A percentile compares a stretch with the other conserved stretches of the same genome.
Evolutionary conservation across 202 grass and related monocot genomes (phyloP).

Genomic region (Musa balbisiana): DNA sequence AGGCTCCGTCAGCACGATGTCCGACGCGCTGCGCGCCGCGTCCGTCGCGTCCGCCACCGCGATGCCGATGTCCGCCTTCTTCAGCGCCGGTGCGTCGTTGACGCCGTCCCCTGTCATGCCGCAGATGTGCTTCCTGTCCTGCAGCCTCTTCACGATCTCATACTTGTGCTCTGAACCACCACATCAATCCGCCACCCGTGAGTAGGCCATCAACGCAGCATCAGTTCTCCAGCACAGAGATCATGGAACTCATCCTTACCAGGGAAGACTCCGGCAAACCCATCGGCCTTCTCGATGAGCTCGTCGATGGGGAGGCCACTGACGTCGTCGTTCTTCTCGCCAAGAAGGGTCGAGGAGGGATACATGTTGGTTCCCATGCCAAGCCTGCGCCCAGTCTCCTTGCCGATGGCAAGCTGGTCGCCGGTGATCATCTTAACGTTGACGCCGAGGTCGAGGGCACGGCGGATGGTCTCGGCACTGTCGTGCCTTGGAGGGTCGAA

Average conservation of each 20-base stretch:
- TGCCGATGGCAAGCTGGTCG: constrained; percentile 68
- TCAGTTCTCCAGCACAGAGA: neutral
- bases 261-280: constrained; percentile 66
- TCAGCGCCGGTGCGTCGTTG: constrained; percentile 63
- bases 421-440: constrained; percentile 87
- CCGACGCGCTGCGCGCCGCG: constrained; percentile 52
- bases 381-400: constrained; percentile 61
- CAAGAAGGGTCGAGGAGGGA: constrained; percentile 56
- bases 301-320: constrained; percentile 45
- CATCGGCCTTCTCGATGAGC: constrained; percentile 62
- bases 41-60: constrained; percentile 66
- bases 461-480: constrained; percentile 62
- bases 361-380: constrained; percentile 81
- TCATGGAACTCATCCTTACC: constrained; percentile 32
- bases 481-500: constrained; percentile 74
- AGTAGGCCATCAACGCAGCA: constrained; percentile 4
- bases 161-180: constrained; percentile 50
- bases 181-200: too few species aligned
- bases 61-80: constrained; percentile 66
- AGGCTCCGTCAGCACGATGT: constrained; percentile 64
- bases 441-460: constrained; percentile 62
- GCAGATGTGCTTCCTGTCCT: constrained; percentile 63
- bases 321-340: constrained; percentile 41
- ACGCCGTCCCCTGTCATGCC: constrained; percentile 75
- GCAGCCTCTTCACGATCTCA: constrained; percentile 57